A percentile compares a stretch with the other conserved stretches of the same genome.
Evolutionary conservation across 768 basidiomycete species (phyloP).

Genomic region (Tricholoma hemisulphureum): DNA sequence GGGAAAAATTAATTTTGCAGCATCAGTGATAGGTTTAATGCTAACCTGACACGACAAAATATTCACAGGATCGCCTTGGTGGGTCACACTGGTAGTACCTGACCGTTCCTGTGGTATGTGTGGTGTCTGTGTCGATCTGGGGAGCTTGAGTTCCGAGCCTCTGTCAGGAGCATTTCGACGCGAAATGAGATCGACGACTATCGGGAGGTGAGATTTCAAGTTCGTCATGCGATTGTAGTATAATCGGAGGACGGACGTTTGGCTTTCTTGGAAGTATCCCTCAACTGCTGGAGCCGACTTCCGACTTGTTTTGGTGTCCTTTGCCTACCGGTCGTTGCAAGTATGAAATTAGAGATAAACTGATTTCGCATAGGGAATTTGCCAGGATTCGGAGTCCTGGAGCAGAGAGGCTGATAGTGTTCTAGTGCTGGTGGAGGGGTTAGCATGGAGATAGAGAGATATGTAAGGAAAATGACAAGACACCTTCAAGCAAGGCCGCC

Average conservation of each 20-base stretch:
- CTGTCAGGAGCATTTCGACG: conserved; percentile 15
- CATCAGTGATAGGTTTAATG: not conserved
- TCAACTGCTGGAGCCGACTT: conserved; percentile 54
- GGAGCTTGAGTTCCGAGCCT: not conserved
- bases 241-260: conserved; percentile 25
- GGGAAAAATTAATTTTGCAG: not conserved
- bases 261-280: conserved; percentile 50
- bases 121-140: not conserved
- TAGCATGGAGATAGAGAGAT: not conserved
- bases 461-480: conserved; percentile 3
- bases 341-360: conserved; percentile 61
- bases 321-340: conserved; percentile 46
- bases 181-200: conserved; percentile 33
- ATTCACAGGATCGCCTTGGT: not conserved
- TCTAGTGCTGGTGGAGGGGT: conserved; percentile 37
- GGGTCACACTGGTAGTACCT: no score
- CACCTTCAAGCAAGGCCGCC: conserved; percentile 55
- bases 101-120: conserved; percentile 11
- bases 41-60: not conserved
- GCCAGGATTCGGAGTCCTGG: conserved; percentile 46
- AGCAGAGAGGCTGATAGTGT: conserved; percentile 48
- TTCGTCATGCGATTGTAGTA: not conserved
- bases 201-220: not conserved
- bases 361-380: conserved; percentile 60
- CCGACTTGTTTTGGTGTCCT: conserved; percentile 60